These are phyloP conservation scores for Rhizopus arrhizus DNA, from an alignment of 371 early-diverging fungal genomes.

Conservation along the genomic window DNA sequence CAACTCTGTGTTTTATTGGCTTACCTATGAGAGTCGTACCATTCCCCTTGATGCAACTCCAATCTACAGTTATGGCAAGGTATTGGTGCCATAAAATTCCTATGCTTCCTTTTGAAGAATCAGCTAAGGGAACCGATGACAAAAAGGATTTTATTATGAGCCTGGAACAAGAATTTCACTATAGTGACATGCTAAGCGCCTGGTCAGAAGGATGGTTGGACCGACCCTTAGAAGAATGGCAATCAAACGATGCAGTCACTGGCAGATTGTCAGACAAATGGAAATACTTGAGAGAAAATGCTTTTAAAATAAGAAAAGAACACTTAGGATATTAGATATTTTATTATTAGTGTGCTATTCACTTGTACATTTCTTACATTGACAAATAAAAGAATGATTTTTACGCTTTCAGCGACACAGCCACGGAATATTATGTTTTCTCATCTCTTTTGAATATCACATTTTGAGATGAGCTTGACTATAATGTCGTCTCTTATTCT, in stretches of 20 bases:
- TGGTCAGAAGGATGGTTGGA: slow-evolving; percentile 39
- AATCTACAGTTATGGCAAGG: slow-evolving; percentile 50
- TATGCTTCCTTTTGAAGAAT: slow-evolving; percentile 7
- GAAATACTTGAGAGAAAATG: slow-evolving; percentile 28
- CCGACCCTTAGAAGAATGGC: slow-evolving; percentile 15
- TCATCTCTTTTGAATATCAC: slow-evolving; percentile 53
- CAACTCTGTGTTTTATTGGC: slow-evolving; percentile 59
- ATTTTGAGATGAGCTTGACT: slow-evolving; percentile 63
- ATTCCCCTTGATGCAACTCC: slow-evolving; percentile 59
- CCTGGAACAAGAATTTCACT: slow-evolving; percentile 24
- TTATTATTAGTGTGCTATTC: slow-evolving; percentile 32
- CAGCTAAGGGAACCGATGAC: slow-evolving; percentile 16
- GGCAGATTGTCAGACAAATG: slow-evolving; percentile 31
- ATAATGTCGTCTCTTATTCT: slow-evolving; percentile 51
- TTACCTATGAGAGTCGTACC: slow-evolving; percentile 61
- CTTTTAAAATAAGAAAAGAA: slow-evolving; percentile 28
- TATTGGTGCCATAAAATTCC: slow-evolving; percentile 48
- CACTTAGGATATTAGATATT: slow-evolving; percentile 39
- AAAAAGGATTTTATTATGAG: slow-evolving; percentile 26
- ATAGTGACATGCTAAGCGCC: slow-evolving; percentile 35
- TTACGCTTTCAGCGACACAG: slow-evolving; percentile 40
- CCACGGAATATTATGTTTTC: slow-evolving; percentile 79
- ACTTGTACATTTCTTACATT: slow-evolving; percentile 64
- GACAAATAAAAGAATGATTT: slow-evolving; percentile 68
- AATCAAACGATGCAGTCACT: slow-evolving; percentile 28